phyloP scores from a whole-genome alignment of 352 stramenopile genomes.

The Salisapilia sapeloensis region DNA sequence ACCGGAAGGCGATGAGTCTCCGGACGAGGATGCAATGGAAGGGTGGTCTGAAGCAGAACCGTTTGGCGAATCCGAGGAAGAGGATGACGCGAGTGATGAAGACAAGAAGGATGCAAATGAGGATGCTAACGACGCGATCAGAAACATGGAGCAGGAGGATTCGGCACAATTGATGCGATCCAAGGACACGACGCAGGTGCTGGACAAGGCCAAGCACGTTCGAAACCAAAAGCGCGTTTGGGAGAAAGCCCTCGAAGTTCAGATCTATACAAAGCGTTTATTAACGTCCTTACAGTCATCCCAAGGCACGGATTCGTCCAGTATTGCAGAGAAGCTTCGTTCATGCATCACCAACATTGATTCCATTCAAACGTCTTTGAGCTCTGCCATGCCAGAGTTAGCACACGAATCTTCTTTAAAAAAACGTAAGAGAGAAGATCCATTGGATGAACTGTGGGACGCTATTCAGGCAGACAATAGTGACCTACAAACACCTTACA shows the following conservation, averaged over 20 bases:
- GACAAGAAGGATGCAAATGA: conserved; percentile 27
- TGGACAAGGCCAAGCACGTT: conserved; percentile 65
- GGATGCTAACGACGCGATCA: conserved; percentile 59
- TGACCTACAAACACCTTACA: conserved; percentile 51
- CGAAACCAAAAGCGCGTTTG: conserved; percentile 73
- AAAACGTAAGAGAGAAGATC: conserved; percentile 39
- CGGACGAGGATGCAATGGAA: conserved; percentile 54
- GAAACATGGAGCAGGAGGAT: conserved; percentile 61
- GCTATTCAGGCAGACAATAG: conserved; percentile 20
- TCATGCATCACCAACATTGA: conserved; percentile 43
- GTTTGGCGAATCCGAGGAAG: conserved; percentile 46
- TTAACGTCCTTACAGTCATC: conserved; percentile 26
- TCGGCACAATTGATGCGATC: conserved; percentile 48
- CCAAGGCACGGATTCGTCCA: conserved; percentile 5
- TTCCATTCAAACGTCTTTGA: conserved; percentile 41
- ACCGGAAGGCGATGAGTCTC: conserved; percentile 17
- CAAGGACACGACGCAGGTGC: conserved; percentile 59
- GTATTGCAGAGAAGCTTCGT: conserved; percentile 28
- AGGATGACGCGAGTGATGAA: conserved; percentile 13
- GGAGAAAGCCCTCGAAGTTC: conserved; percentile 67
- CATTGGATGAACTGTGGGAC: conserved; percentile 32
- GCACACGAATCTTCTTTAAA: conserved; percentile 10
- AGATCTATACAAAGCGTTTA: conserved; percentile 75
- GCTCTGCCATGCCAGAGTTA: conserved; percentile 46
- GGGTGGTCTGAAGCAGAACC: conserved; percentile 72